A percentile compares a stretch with the other conserved stretches of the same genome.
phyloP scores from a whole-genome alignment of 345 rosid species.

The Linum trigynum region DNA sequence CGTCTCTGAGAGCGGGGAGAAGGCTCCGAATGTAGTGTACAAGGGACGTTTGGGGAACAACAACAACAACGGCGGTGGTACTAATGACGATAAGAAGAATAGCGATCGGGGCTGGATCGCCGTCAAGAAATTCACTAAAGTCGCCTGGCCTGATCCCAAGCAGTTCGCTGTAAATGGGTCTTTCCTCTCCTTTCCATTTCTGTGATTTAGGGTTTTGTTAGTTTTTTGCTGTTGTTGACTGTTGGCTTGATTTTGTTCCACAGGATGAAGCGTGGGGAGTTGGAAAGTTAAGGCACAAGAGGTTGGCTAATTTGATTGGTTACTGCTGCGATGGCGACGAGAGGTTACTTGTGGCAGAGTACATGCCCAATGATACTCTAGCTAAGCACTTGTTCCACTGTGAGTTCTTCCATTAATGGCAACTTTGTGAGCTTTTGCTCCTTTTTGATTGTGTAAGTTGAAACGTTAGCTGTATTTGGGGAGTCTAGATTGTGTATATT shows the following conservation, averaged over 20 bases:
- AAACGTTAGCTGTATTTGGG: background rate
- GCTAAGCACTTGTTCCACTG: slow-evolving; percentile 85
- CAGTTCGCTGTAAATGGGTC: slow-evolving; percentile 55
- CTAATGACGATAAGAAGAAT: too few species aligned
- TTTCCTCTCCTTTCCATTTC: slow-evolving; percentile 7
- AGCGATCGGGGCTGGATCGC: slow-evolving; percentile 50
- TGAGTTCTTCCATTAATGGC: slow-evolving; percentile 27
- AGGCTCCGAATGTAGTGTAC: slow-evolving; percentile 75
- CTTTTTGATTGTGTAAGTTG: background rate
- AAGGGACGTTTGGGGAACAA: slow-evolving; percentile 47
- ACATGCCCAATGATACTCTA: slow-evolving; percentile 80
- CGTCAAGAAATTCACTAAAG: slow-evolving; percentile 61
- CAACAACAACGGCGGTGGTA: background rate
- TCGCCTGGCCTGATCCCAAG: slow-evolving; percentile 87
- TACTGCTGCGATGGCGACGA: slow-evolving; percentile 95
- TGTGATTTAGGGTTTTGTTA: background rate
- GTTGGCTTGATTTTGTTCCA: background rate
- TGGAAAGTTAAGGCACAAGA: slow-evolving; percentile 62
- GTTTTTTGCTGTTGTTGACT: background rate
- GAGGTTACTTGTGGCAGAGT: slow-evolving; percentile 83
- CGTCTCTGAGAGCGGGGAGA: slow-evolving; percentile 68
- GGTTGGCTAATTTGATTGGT: slow-evolving; percentile 81
- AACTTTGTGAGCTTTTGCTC: background rate
- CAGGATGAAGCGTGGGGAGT: slow-evolving; percentile 79
- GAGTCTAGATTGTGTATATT: too few species aligned